phyloP scores from a whole-genome alignment of 73 alveolate genomes.

The Durusdinium trenchii region DNA sequence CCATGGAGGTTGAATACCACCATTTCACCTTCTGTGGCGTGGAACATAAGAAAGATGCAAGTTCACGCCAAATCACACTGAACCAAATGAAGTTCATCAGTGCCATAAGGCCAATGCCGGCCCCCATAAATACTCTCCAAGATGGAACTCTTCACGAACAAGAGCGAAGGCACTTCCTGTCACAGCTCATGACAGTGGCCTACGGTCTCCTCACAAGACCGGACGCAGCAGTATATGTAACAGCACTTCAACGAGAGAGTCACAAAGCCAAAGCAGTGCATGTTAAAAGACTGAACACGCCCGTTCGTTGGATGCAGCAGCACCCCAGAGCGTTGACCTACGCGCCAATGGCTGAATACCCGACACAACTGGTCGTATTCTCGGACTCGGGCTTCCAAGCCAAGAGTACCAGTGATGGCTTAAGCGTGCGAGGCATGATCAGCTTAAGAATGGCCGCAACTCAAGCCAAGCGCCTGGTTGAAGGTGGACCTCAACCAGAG shows the following conservation, averaged over 20 bases:
- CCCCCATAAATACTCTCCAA: neutral
- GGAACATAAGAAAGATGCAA: neutral
- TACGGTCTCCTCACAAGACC: neutral
- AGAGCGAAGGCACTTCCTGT: neutral
- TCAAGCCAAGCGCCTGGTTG: too few relatives aligned
- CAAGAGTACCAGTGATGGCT: too few relatives aligned
- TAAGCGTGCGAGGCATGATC: too few relatives aligned
- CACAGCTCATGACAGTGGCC: neutral
- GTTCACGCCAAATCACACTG: neutral
- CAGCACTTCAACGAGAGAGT: neutral
- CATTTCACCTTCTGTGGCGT: slow-evolving; percentile 18
- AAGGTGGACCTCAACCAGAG: too few relatives aligned
- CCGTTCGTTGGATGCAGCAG: neutral
- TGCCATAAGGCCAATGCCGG: neutral
- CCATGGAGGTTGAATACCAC: neutral
- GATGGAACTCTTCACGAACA: neutral
- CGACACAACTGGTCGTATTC: neutral
- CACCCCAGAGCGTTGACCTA: neutral
- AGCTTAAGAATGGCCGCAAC: too few relatives aligned
- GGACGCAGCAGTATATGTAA: neutral
- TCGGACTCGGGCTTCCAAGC: too few relatives aligned
- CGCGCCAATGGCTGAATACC: neutral
- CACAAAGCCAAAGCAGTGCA: neutral
- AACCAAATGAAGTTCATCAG: neutral
- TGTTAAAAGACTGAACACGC: neutral